Percentiles rank a stretch among this genome's conserved stretches.
Evolutionary conservation across 768 basidiomycete species (phyloP).

Genomic region (Boletus rubroflammeus): DNA sequence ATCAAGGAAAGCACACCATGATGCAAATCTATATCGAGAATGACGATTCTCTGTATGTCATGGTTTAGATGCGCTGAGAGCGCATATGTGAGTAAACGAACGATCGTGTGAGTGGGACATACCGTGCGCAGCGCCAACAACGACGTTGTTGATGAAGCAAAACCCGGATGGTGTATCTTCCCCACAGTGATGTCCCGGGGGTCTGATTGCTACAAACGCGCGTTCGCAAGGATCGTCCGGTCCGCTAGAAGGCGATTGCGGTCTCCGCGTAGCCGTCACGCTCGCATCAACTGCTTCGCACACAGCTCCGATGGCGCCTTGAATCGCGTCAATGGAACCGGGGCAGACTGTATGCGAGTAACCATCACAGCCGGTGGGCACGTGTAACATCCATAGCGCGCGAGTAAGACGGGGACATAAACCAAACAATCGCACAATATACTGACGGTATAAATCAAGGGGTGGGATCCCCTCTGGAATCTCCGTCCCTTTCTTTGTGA

Average conservation of each 20-base stretch:
- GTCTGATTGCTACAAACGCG: slow-evolving; percentile 83
- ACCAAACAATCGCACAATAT: background rate
- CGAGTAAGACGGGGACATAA: background rate
- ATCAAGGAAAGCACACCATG: slow-evolving; percentile 17
- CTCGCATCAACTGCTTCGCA: slow-evolving; percentile 86
- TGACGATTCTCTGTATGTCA: slow-evolving; percentile 70
- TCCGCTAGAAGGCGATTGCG: slow-evolving; percentile 7
- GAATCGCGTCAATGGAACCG: slow-evolving; percentile 69
- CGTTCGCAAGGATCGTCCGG: slow-evolving; percentile 22
- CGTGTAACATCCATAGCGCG: background rate
- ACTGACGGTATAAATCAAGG: slow-evolving; percentile 79
- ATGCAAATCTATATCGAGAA: slow-evolving; percentile 75
- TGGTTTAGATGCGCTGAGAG: slow-evolving; percentile 76
- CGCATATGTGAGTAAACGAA: background rate
- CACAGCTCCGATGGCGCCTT: slow-evolving; percentile 77
- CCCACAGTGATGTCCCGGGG: slow-evolving; percentile 94
- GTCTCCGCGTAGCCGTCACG: slow-evolving; percentile 28
- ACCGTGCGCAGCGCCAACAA: slow-evolving; percentile 90
- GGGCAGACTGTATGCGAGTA: slow-evolving; percentile 60
- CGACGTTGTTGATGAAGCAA: slow-evolving; percentile 94
- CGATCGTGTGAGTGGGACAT: slow-evolving; percentile 7
- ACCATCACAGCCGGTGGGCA: background rate
- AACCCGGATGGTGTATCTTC: slow-evolving; percentile 89
- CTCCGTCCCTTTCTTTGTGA: slow-evolving; percentile 62
- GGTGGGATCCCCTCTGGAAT: slow-evolving; percentile 71